Evolutionary conservation across 208 protist species (phyloP).

Genomic region (Crithidia brevicula): DNA sequence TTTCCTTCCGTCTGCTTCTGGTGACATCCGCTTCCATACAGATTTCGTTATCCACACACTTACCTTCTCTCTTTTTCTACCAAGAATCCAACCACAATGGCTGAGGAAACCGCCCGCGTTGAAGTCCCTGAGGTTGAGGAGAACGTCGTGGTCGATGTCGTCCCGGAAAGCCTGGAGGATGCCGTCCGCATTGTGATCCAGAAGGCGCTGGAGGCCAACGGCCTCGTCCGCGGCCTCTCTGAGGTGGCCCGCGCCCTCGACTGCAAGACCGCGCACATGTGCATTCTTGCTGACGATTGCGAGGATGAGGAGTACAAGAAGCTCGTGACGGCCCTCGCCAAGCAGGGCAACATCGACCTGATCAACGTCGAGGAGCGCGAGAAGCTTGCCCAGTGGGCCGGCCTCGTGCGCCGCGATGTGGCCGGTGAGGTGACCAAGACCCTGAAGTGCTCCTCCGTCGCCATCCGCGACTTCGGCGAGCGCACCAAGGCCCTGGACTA

Average conservation of each 20-base stretch:
- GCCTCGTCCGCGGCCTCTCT: slow-evolving; percentile 88
- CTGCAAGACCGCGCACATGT: slow-evolving; percentile 84
- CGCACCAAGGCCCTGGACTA: slow-evolving; percentile 83
- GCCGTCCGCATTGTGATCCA: slow-evolving; percentile 89
- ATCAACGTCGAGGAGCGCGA: slow-evolving; percentile 87
- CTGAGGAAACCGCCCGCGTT: slow-evolving; percentile 82
- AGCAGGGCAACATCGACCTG: slow-evolving; percentile 85
- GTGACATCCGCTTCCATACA: no score
- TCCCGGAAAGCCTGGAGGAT: slow-evolving; percentile 79
- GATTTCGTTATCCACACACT: slow-evolving; percentile 34
- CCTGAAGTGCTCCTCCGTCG: slow-evolving; percentile 90
- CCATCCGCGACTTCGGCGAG: slow-evolving; percentile 90
- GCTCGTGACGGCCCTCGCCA: slow-evolving; percentile 83
- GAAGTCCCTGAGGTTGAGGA: slow-evolving; percentile 68
- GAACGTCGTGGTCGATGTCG: slow-evolving; percentile 57
- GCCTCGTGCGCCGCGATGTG: slow-evolving; percentile 60
- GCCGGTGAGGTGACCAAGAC: slow-evolving; percentile 78
- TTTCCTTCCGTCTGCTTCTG: background rate
- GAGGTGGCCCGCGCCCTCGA: slow-evolving; percentile 88
- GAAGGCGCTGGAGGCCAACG: slow-evolving; percentile 88
- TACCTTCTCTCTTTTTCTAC: slow-evolving; percentile 24
- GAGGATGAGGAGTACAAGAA: slow-evolving; percentile 94
- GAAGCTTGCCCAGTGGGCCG: slow-evolving; percentile 87
- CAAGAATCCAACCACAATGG: slow-evolving; percentile 56
- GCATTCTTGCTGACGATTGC: slow-evolving; percentile 91